phyloP scores from a whole-genome alignment of 345 rosid genomes.

The Eutrema heterophyllum region DNA sequence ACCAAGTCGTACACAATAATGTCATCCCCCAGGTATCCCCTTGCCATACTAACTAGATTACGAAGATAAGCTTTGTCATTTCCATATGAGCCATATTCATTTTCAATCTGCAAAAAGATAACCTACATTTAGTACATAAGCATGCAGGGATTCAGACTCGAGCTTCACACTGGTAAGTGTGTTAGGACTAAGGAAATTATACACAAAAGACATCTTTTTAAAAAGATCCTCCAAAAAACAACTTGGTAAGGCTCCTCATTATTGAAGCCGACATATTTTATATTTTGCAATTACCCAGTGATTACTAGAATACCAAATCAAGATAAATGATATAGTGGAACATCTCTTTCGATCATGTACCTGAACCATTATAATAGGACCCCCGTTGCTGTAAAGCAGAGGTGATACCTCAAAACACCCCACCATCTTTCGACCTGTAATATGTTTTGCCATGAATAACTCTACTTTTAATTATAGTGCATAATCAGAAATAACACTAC shows the following conservation, averaged over 20 bases:
- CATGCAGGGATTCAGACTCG: background rate
- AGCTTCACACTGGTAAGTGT: background rate
- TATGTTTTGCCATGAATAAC: constrained; percentile 2
- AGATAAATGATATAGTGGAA: background rate
- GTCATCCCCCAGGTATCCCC: constrained; percentile 53
- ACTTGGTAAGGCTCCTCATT: too few relatives aligned
- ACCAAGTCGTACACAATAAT: constrained; percentile 57
- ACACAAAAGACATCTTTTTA: too few relatives aligned
- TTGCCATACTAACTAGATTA: constrained; percentile 58
- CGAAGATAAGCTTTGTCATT: constrained; percentile 79
- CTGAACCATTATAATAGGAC: constrained; percentile 93
- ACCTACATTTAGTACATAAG: background rate
- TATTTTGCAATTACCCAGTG: background rate
- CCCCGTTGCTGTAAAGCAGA: constrained; percentile 75
- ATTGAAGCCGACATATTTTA: background rate
- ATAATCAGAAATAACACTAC: background rate
- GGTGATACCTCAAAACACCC: constrained; percentile 58
- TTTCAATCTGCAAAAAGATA: constrained; percentile 64
- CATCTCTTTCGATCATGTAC: constrained; percentile 27
- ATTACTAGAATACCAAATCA: background rate
- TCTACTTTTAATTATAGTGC: background rate
- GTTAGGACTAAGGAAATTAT: background rate
- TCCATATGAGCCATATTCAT: constrained; percentile 96
- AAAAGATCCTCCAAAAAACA: too few relatives aligned
- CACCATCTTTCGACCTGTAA: constrained; percentile 88